Percentiles rank a stretch among this genome's conserved stretches.
These are phyloP conservation scores for Rubia occidens DNA, from an alignment of 305 asterid genomes.

Conservation along the genomic window DNA sequence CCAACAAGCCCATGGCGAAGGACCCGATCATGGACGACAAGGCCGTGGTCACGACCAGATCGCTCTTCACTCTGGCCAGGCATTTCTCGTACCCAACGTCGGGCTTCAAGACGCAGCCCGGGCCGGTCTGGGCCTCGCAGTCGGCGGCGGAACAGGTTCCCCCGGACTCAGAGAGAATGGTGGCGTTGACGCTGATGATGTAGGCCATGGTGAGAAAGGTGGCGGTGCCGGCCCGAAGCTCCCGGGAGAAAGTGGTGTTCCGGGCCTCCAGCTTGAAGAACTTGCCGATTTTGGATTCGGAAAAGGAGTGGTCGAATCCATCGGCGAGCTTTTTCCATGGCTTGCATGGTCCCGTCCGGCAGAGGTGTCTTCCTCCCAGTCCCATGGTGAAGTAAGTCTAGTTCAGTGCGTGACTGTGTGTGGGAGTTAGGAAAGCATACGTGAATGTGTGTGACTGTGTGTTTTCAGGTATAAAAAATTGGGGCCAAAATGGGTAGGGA, in stretches of 20 bases:
- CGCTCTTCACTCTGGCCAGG: conserved; percentile 41
- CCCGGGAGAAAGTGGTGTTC: conserved; percentile 38
- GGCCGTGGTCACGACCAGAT: conserved; percentile 57
- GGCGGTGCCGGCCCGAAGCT: conserved; percentile 58
- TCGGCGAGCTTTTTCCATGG: conserved; percentile 35
- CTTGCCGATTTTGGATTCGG: conserved; percentile 42
- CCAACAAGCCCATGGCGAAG: conserved; percentile 60
- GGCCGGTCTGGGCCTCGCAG: conserved; percentile 26
- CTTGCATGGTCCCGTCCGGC: conserved; percentile 19
- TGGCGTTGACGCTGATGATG: conserved; percentile 62
- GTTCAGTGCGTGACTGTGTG: background rate
- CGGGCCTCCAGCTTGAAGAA: conserved; percentile 54
- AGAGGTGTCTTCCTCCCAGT: conserved; percentile 22
- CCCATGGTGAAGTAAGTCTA: background rate
- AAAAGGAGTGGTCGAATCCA: conserved; percentile 32
- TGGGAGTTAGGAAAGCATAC: conserved; percentile 12
- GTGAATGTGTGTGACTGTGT: background rate
- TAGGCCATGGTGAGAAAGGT: conserved; percentile 76
- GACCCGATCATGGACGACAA: conserved; percentile 59
- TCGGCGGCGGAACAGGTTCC: conserved; percentile 47
- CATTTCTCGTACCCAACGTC: conserved; percentile 51
- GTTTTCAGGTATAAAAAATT: conserved; percentile 6
- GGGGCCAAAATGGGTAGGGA: background rate
- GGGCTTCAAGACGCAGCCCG: conserved; percentile 36
- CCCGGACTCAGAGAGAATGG: conserved; percentile 58